Evolutionary conservation across 2,329 filamentous ascomycete genomes (phyloP), one percentile per base, ranked within the genome.

Genomic region (Trichophyton simii): DNA sequence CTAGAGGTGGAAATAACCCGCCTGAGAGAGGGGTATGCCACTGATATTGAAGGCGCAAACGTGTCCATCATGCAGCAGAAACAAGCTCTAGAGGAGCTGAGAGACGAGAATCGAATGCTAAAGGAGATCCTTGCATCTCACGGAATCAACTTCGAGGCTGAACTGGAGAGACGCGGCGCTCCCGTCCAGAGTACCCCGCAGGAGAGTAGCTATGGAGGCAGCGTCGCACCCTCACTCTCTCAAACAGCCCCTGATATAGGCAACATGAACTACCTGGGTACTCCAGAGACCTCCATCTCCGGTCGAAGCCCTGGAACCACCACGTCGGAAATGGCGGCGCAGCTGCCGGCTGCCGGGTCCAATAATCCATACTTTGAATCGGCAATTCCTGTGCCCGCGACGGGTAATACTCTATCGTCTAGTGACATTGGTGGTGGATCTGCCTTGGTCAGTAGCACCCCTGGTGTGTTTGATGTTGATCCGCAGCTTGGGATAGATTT

Each of bases 1-100:
- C 83, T 97, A 15, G 94, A 99, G 74, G 87, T 92, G 70, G 91
- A 97, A 75, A 88, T 97, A 3, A 80, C 95, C 20, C 86, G 90
- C 57, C 79, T 97, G 50, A 94, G 95, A 72, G 91, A 96, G 71
- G 71, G 71, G 6, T 78, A 75, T 63, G 82, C 87, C n/a, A 92
- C 86, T 70, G 85, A 85, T 68, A 85, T 82, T 58, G 38, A 58
- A 11, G 82, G 84, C 5, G 68, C 72, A 41, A 73, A 75, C 59
- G 61, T 69, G 22, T 69, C 72, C 18, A 64, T 77, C 11, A 69
- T 73, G 52, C 85, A 87, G 67, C 89, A 95, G 71, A 89, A 90
- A 69, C 84, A 91, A 60, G 81, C 83, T 59, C 78, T 94, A n/a
- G 80, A 83, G 57, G 83, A 89, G 60, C 78, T 91, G 7, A 81